Percentiles rank a stretch among this genome's conserved stretches.
phyloP scores from a whole-genome alignment of 495 filamentous ascomycete genomes.

The Penicillium paxilli region DNA sequence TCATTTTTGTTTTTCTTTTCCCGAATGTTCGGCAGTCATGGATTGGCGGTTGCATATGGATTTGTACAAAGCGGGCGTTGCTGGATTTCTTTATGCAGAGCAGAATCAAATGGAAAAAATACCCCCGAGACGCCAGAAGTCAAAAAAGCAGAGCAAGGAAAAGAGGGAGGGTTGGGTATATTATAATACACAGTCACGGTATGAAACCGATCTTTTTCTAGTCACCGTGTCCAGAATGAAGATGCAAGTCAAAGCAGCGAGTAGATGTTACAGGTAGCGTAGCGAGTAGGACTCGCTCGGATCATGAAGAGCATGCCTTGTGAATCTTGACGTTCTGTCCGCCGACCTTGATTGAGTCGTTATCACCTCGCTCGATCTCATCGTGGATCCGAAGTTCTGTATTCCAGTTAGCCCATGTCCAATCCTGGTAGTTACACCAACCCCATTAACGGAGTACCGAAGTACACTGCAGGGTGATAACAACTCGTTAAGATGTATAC shows the following conservation, averaged over 20 bases:
- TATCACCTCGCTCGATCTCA: slow-evolving; percentile 88
- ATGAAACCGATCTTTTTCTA: not conserved
- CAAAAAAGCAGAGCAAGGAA: slow-evolving; percentile 21
- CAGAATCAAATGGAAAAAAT: slow-evolving; percentile 33
- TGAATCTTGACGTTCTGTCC: slow-evolving; percentile 46
- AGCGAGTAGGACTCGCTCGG: not conserved
- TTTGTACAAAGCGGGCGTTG: slow-evolving; percentile 44
- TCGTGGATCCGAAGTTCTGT: slow-evolving; percentile 85
- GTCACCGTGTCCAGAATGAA: not conserved
- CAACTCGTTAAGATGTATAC: slow-evolving; percentile 26
- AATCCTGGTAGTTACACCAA: no score
- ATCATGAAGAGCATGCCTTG: slow-evolving; percentile 44
- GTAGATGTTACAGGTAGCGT: not conserved
- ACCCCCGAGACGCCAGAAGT: slow-evolving; percentile 37
- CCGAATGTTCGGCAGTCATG: slow-evolving; percentile 3
- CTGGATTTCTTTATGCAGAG: slow-evolving; percentile 38
- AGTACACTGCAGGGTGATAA: not conserved
- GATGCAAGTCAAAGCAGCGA: not conserved
- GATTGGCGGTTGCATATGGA: slow-evolving; percentile 29
- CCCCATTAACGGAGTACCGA: not conserved
- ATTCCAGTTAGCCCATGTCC: no score
- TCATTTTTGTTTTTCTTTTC: slow-evolving; percentile 9
- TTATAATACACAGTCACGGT: slow-evolving; percentile 41
- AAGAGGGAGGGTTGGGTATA: slow-evolving; percentile 41
- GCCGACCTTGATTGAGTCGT: slow-evolving; percentile 74